phyloP scores from a whole-genome alignment of 768 basidiomycete species.

The Amyloporia xantha region DNA sequence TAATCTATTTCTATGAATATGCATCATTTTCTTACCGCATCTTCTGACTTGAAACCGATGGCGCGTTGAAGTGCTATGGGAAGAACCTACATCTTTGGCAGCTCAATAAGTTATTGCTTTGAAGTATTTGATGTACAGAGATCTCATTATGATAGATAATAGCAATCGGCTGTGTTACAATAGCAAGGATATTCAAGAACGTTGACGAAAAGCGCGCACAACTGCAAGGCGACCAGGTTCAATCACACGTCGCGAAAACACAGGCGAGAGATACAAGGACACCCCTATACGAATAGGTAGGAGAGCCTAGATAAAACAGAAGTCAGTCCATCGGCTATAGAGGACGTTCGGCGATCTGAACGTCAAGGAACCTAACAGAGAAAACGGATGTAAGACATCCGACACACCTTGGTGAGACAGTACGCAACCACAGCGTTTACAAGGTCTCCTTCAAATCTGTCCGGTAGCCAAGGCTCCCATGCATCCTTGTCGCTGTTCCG shows the following conservation, averaged over 20 bases:
- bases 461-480: not conserved
- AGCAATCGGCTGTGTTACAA: not conserved
- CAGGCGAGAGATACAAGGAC: constrained; percentile 67
- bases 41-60: too few relatives aligned
- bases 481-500: constrained; percentile 9
- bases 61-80: too few relatives aligned
- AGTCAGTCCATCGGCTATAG: too few relatives aligned
- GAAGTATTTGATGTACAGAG: too few relatives aligned
- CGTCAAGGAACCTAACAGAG: not conserved
- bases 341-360: not conserved
- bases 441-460: constrained; percentile 60
- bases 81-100: too few relatives aligned
- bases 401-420: constrained; percentile 63
- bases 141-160: too few relatives aligned
- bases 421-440: constrained; percentile 83
- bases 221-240: constrained; percentile 46
- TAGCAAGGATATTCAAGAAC: not conserved
- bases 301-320: constrained; percentile 54
- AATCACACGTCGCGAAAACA: constrained; percentile 60
- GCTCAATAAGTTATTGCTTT: too few relatives aligned
- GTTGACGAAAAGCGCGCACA: constrained; percentile 15
- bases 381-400: not conserved
- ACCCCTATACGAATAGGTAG: constrained; percentile 66
- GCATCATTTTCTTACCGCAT: too few relatives aligned
- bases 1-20: too few relatives aligned